These are phyloP conservation scores for Nicotiana benthamiana DNA, from an alignment of 257 asterid genomes.

Conservation along the genomic window DNA sequence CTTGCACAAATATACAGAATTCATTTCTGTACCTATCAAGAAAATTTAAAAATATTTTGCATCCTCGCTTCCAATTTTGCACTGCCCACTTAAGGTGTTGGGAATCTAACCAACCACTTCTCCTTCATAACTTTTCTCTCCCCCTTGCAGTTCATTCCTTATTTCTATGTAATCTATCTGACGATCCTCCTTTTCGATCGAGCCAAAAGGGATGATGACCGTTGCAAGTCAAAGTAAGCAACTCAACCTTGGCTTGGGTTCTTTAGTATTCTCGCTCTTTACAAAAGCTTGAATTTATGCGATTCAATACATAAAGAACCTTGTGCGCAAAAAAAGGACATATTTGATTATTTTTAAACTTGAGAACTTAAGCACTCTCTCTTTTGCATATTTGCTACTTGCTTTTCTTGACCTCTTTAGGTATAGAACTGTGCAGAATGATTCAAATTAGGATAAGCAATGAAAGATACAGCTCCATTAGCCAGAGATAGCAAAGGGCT, in stretches of 20 bases:
- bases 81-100: background rate
- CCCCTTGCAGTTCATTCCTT: conserved; percentile 72
- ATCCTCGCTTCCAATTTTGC: background rate
- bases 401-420: background rate
- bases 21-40: background rate
- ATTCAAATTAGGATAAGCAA: background rate
- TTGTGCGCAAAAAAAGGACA: background rate
- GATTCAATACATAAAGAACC: background rate
- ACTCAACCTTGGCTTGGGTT: background rate
- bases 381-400: background rate
- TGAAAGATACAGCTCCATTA: background rate
- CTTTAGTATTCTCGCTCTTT: background rate
- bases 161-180: conserved; percentile 77
- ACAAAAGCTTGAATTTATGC: background rate
- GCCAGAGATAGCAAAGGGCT: background rate
- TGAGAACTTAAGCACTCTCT: background rate
- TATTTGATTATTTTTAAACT: background rate
- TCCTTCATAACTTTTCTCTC: background rate
- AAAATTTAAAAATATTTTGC: background rate
- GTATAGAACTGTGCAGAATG: background rate
- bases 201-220: conserved; percentile 85
- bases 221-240: conserved; percentile 90
- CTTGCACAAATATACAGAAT: background rate
- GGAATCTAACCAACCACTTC: background rate
- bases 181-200: conserved; percentile 89